These are phyloP conservation scores for Marsdenia floribunda DNA, from an alignment of 257 asterid species.

Conservation along the genomic window DNA sequence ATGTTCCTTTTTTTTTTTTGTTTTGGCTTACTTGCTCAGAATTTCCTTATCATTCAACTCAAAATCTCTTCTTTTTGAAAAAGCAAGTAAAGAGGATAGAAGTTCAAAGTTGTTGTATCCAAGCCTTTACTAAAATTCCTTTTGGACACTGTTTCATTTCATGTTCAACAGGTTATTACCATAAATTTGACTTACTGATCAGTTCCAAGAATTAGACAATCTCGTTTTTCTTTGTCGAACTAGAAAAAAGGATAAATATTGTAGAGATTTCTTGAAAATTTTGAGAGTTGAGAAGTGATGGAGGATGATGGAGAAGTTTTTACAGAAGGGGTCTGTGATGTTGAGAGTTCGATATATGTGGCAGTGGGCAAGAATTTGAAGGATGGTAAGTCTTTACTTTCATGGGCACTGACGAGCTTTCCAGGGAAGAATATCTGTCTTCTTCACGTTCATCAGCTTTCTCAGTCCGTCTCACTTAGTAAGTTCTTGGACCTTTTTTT, in stretches of 20 bases:
- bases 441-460: constrained; percentile 76
- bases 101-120: not conserved
- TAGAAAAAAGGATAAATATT: not conserved
- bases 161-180: not conserved
- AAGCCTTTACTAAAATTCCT: not conserved
- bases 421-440: constrained; percentile 48
- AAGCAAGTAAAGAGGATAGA: not conserved
- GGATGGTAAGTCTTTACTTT: constrained; percentile 58
- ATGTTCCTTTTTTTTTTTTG: too few relatives aligned
- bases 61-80: not conserved
- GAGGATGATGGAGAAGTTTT: constrained; percentile 42
- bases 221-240: not conserved
- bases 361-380: constrained; percentile 73
- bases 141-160: not conserved
- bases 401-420: constrained; percentile 55
- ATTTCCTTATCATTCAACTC: not conserved
- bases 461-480: constrained; percentile 43
- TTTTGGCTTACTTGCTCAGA: not conserved
- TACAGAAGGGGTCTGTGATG: constrained; percentile 30
- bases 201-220: not conserved
- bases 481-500: constrained; percentile 13
- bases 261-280: not conserved
- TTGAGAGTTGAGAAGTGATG: constrained; percentile 22
- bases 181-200: not conserved
- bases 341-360: constrained; percentile 42